Percentiles rank a stretch among this genome's conserved stretches.
These are phyloP conservation scores for Termitomyces sp. DNA, from an alignment of 1,284 basidiomycete genomes.

Conservation along the genomic window DNA sequence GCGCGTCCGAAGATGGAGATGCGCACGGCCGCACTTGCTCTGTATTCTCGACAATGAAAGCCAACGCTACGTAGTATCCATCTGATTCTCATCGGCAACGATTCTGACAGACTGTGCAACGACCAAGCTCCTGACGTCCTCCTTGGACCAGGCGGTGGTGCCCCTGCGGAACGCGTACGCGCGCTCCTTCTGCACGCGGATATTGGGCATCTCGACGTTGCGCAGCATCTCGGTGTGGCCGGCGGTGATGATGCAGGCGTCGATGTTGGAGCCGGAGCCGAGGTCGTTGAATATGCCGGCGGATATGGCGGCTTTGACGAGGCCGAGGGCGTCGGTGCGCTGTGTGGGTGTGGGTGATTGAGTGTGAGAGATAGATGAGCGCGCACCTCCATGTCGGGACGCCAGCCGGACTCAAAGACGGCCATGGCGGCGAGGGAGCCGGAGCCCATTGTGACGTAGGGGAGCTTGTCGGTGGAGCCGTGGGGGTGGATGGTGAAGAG, in stretches of 20 bases:
- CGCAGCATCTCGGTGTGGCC: slow-evolving; percentile 83
- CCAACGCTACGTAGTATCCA: slow-evolving; percentile 67
- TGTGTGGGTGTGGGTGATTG: slow-evolving; percentile 40
- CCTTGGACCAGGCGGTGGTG: slow-evolving; percentile 84
- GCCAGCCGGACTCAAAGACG: slow-evolving; percentile 91
- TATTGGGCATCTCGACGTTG: slow-evolving; percentile 90
- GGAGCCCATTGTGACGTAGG: slow-evolving; percentile 98
- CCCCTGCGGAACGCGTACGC: slow-evolving; percentile 82
- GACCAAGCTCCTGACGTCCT: slow-evolving; percentile 69
- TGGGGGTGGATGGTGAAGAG: slow-evolving; percentile 97
- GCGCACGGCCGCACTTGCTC: too few relatives aligned
- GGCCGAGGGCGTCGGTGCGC: slow-evolving; percentile 77
- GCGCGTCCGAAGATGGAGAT: too few relatives aligned
- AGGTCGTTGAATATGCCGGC: slow-evolving; percentile 99
- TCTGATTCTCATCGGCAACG: slow-evolving; percentile 53
- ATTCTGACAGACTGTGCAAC: slow-evolving; percentile 63
- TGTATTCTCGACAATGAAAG: too few relatives aligned
- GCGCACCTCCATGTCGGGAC: slow-evolving; percentile 74
- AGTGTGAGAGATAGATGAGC: slow-evolving; percentile 1
- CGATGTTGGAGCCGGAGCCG: slow-evolving; percentile 96
- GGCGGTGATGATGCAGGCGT: slow-evolving; percentile 92
- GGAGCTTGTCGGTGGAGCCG: slow-evolving; percentile 97
- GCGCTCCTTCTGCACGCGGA: slow-evolving; percentile 79
- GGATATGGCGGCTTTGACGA: slow-evolving; percentile 86
- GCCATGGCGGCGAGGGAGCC: slow-evolving; percentile 98